Evolutionary conservation across 1,139 yeast species (phyloP), one percentile per base, ranked within the genome.

Genomic region (Candida pseudoviswanathii): DNA sequence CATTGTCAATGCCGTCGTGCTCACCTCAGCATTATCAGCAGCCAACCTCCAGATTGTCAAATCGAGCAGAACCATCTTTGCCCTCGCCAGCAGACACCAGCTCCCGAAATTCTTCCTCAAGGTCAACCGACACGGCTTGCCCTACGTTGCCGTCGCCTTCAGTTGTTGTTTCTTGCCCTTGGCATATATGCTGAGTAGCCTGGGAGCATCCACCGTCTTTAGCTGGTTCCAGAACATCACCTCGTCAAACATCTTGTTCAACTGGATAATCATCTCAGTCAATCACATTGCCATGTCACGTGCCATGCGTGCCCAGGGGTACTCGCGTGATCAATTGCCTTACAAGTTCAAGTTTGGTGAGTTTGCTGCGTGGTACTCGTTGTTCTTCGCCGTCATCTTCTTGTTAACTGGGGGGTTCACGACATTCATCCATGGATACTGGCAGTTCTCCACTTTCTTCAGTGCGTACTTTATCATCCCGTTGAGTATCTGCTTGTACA

Each of bases 1-100:
- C 59, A 74, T 87, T 47, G 74, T 87, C 57, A 87, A 87, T 61
- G 92, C 85, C 1, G 81, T 82, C 56, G 82, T 87, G 50, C 68
- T 87, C 61, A 70, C 86, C 7, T 85, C 86, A 50, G 87, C 88
- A 49, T 78, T 86, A 54, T 82, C 89, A 9, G 38, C 24, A 5
- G 22, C 25, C 21, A 34, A 34, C 10, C 5, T 5, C 21, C 7
- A 11, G 5, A 21, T 34, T n/a, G 5, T n/a, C 24, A 10, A 5
- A 5, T 34, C 24, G 3, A 6, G 10, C 11, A 34, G 38, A 34
- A n/a, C 38, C 4, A 5, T 11, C 5, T 11, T 5, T 11, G 24
- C 24, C 4, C 9, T 34, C 2, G 24, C 24, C 6, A 10, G 5
- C 4, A 5, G 6, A 6, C 5, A 10, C 2, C 24, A 34, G 6